phyloP scores from a whole-genome alignment of 108 stramenopile species.

The Schizochytrium sp. region DNA sequence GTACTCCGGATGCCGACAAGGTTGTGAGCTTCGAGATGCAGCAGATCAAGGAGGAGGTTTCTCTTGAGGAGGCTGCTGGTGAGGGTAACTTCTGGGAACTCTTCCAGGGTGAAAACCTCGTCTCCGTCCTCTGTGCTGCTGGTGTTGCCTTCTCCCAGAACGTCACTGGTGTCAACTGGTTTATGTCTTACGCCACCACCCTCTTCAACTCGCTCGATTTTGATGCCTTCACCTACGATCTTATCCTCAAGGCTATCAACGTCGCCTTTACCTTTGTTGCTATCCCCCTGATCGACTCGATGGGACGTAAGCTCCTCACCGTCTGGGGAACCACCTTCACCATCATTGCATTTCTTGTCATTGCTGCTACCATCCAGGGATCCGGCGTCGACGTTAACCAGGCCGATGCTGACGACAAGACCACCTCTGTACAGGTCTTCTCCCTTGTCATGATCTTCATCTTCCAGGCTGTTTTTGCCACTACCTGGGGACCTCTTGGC shows the following conservation, averaged over 20 bases:
- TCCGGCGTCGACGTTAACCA: background rate
- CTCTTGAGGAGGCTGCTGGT: background rate
- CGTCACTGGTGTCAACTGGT: constrained; percentile 15
- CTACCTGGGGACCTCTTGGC: background rate
- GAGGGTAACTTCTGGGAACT: background rate
- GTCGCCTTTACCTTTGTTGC: no score
- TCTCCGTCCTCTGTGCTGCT: background rate
- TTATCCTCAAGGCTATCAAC: no score
- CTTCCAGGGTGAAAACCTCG: background rate
- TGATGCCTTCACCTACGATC: no score
- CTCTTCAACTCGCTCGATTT: background rate
- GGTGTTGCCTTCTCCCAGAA: constrained; percentile 13
- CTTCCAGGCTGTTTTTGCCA: constrained; percentile 9
- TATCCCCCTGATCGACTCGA: no score
- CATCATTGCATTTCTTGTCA: constrained; percentile 11
- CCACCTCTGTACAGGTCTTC: background rate
- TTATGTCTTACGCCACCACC: background rate
- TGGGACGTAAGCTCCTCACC: background rate
- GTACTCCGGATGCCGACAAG: background rate
- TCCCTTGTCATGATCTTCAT: background rate
- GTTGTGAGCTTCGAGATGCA: background rate
- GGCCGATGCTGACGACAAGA: background rate
- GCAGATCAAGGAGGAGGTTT: background rate
- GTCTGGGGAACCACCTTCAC: background rate
- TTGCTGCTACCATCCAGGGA: background rate